Evolutionary conservation across 2,329 filamentous ascomycete genomes (phyloP), one percentile per base, ranked within the genome.

Genomic region (Fusarium continuum): DNA sequence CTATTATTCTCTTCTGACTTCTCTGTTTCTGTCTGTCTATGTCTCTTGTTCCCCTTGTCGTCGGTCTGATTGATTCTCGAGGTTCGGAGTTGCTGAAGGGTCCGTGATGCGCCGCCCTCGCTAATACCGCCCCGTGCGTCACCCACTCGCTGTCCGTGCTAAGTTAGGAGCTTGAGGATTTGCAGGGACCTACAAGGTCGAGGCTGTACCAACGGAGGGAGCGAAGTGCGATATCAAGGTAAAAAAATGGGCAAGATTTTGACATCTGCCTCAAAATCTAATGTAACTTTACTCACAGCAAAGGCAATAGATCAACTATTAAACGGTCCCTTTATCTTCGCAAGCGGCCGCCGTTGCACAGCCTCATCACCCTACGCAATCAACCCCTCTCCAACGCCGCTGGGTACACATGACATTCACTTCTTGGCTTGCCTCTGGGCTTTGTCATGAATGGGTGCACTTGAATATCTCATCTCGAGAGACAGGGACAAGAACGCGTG

Each of bases 331-430:
- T 36, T 20, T 23, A 39, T 29, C 20, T 46, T 16, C 32, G 38
- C 26, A 58, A 65, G 61, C 32, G 43, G 57, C 46, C 16, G 46
- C 55, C 44, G 50, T 62, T 70, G 64, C 70, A 71, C 68, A 71
- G 68, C 68, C 68, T 68, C 68, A 68, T 46, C 45, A 38, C 67
- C 55, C 68, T 69, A 70, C 68, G 68, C 68, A 70, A 70, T 68
- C 68, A 61, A 61, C 67, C 68, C 68, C 61, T 69, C 64, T 57
- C 45, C 14, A 20, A 46, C 34, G 29, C 48, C 44, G 19, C 45
- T 28, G 29, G n/a, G 36, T 39, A 48, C 54, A 66, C 59, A 66
- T 66, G 64, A 66, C 63, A 48, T 39, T 52, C 34, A 28, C 32
- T 39, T 43, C 61, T 65, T 64, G 61, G 61, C 61, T 57, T 32